Conservation (phyloP, 164 flowering plant genomes). For the Piper betle region DNA sequence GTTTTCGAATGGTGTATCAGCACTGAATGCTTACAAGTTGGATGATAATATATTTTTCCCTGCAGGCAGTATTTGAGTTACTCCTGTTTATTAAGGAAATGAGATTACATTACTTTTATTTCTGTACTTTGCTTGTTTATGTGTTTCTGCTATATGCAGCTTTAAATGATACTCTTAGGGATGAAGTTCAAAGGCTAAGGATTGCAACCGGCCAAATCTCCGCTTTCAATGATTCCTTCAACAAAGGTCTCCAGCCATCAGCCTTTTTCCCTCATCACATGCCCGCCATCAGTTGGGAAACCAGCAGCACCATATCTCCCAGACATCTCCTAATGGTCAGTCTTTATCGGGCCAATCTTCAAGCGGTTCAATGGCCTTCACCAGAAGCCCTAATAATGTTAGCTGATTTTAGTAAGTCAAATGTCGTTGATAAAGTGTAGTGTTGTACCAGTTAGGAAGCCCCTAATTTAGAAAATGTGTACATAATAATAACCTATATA, state of each 20-base stretch:
- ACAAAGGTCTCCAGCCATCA: constrained; percentile 20
- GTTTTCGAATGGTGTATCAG: too few relatives aligned
- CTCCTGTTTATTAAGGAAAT: too few relatives aligned
- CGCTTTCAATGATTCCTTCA: constrained; percentile 28
- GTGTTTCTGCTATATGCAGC: constrained; percentile 25
- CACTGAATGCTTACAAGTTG: too few relatives aligned
- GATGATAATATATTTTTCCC: too few relatives aligned
- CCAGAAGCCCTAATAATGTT: constrained; percentile 16
- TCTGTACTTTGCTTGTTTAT: background rate
- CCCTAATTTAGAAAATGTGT: background rate
- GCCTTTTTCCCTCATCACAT: constrained; percentile 30
- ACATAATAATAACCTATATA: too few relatives aligned
- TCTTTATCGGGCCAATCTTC: constrained; percentile 26
- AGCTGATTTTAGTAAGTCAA: background rate
- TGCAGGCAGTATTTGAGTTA: too few relatives aligned
- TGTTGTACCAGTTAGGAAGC: background rate
- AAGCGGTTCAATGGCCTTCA: constrained; percentile 45
- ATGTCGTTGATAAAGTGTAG: background rate
- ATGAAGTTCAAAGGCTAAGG: constrained; percentile 72
- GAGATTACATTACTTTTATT: background rate
- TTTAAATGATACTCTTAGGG: constrained; percentile 63
- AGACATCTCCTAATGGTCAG: constrained; percentile 26
- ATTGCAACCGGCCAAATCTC: constrained; percentile 54
- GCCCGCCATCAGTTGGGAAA: constrained; percentile 23
- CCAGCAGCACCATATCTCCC: constrained; percentile 37